Conservation (phyloP, 805 yeast species). For the Candida verbasci region DNA sequence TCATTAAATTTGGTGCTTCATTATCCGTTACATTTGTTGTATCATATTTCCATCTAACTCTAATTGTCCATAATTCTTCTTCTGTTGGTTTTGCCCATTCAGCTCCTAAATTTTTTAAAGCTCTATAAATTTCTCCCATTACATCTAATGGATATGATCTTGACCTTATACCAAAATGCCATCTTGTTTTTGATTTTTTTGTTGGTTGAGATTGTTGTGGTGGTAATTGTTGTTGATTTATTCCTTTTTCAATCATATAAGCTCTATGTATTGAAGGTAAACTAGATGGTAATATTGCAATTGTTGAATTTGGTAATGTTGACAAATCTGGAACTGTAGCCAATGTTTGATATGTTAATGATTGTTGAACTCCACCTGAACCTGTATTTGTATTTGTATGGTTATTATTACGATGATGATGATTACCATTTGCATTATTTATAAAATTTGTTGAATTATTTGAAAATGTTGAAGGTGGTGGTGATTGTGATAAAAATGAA, state of each 20-base stretch:
- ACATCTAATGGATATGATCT: slow-evolving; percentile 96
- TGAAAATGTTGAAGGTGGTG: slow-evolving; percentile 42
- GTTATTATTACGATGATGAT: slow-evolving; percentile 8
- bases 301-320: slow-evolving; percentile 67
- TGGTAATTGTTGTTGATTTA: slow-evolving; percentile 9
- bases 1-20: slow-evolving; percentile 70
- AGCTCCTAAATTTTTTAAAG: slow-evolving; percentile 88
- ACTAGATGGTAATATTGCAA: slow-evolving; percentile 90
- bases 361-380: slow-evolving; percentile 34
- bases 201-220: slow-evolving; percentile 47
- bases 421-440: slow-evolving; percentile 4
- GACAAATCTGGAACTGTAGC: slow-evolving; percentile 45
- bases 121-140: slow-evolving; percentile 97
- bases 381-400: slow-evolving; percentile 25
- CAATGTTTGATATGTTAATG: slow-evolving; percentile 44
- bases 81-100: slow-evolving; percentile 96
- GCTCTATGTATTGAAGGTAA: slow-evolving; percentile 94
- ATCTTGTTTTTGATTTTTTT: slow-evolving; percentile 87
- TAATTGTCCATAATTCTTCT: slow-evolving; percentile 93
- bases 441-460: slow-evolving; percentile 1
- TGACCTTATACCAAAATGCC: slow-evolving; percentile 98
- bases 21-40: slow-evolving; percentile 6
- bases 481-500: slow-evolving; percentile 56
- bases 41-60: slow-evolving; percentile 84
- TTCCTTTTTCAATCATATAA: slow-evolving; percentile 61